These are phyloP conservation scores for Cordyceps cateniannulata DNA, from an alignment of 2,329 filamentous ascomycete species.

Conservation along the genomic window DNA sequence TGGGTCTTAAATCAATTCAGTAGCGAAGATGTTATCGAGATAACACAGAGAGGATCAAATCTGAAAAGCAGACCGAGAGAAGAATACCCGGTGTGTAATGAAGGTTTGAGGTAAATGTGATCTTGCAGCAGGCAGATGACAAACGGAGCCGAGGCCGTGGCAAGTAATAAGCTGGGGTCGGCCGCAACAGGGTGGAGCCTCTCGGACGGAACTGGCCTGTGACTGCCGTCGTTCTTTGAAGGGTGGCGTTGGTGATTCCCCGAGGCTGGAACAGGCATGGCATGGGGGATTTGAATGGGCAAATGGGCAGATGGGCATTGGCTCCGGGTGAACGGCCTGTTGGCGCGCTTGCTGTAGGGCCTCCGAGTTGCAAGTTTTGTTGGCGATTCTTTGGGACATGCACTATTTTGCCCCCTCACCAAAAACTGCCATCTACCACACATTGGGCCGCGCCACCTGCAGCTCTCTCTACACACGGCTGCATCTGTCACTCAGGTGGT, in stretches of 20 bases:
- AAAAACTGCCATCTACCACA: too few species aligned
- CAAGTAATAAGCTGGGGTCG: neutral
- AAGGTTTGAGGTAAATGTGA: neutral
- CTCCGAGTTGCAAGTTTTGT: neutral
- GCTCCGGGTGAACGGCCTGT: too few species aligned
- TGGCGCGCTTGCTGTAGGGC: too few species aligned
- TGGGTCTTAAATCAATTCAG: neutral
- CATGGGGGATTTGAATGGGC: too few species aligned
- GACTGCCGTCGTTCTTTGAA: neutral
- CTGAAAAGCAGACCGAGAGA: neutral
- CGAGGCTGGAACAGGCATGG: neutral
- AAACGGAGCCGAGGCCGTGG: slow-evolving; percentile 7
- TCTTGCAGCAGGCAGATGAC: neutral
- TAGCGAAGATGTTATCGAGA: too few species aligned
- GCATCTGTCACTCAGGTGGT: neutral
- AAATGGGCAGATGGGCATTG: too few species aligned
- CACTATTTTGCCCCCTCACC: too few species aligned
- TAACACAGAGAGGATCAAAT: neutral
- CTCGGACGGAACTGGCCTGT: neutral
- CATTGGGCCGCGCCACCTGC: too few species aligned
- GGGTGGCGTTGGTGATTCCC: neutral
- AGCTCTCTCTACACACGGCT: neutral
- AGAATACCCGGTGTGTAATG: too few species aligned
- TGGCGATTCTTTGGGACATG: too few species aligned
- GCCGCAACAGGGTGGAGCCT: neutral